phyloP scores from a whole-genome alignment of 805 yeast species.

The Lachancea quebecensis region DNA sequence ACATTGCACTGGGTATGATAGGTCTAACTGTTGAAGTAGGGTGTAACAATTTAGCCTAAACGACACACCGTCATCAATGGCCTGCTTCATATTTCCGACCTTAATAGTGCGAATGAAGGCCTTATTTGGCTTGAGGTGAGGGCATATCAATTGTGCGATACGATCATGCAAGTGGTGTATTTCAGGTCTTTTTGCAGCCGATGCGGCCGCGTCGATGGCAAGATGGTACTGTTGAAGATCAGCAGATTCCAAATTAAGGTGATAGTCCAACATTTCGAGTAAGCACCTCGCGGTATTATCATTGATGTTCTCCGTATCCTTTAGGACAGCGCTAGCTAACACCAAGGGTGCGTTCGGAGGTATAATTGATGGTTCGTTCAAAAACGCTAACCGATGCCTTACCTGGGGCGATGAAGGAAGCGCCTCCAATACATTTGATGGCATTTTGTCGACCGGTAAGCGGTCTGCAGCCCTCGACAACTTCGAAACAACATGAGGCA shows the following conservation, averaged over 20 bases:
- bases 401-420: neutral
- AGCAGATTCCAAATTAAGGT: neutral
- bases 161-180: constrained; percentile 1
- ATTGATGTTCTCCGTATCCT: neutral
- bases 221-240: neutral
- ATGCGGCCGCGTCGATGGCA: neutral
- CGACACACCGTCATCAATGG: constrained; percentile 17
- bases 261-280: neutral
- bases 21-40: constrained; percentile 3
- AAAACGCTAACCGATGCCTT: neutral
- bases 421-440: neutral
- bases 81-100: constrained; percentile 30
- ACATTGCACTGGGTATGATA: neutral
- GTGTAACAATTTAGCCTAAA: constrained; percentile 6
- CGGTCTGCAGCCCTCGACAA: neutral
- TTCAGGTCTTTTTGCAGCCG: constrained; percentile 1
- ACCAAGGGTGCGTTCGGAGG: neutral
- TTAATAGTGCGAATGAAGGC: constrained; percentile 22
- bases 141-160: constrained; percentile 9
- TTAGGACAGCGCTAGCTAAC: neutral
- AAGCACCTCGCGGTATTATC: neutral
- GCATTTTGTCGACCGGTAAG: neutral
- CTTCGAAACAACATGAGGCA: neutral
- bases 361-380: neutral
- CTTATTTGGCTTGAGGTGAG: constrained; percentile 21